A percentile compares a stretch with the other conserved stretches of the same genome.
Evolutionary conservation across 2,329 filamentous ascomycete species (phyloP).

Genomic region (Fusarium sp.): DNA sequence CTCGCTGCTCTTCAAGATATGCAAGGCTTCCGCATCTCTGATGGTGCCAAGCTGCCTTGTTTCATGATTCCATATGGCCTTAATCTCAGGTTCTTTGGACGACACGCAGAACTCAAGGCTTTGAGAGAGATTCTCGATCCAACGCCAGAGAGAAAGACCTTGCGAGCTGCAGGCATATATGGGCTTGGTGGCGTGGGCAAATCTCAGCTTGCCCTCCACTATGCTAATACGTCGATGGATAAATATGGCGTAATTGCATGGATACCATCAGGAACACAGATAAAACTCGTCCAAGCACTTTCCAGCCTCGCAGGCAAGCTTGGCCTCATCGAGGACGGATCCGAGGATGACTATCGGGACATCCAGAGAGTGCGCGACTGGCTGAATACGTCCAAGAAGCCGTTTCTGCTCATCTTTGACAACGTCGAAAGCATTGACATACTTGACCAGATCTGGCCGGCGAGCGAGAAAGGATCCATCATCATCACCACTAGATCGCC

Average conservation of each 20-base stretch:
- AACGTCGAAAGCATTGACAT: conserved; percentile 15
- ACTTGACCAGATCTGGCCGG: conserved; percentile 16
- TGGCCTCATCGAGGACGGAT: conserved; percentile 8
- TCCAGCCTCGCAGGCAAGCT: conserved; percentile 14
- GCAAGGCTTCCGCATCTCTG: background rate
- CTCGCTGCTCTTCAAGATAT: background rate
- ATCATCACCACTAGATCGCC: conserved; percentile 20
- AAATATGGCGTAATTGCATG: conserved; percentile 20
- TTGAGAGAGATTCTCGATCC: background rate
- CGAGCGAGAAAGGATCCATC: conserved; percentile 18
- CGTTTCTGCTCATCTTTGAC: conserved; percentile 21
- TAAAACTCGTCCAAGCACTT: conserved; percentile 20
- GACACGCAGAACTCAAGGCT: background rate
- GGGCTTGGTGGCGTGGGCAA: conserved; percentile 22
- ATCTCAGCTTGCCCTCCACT: conserved; percentile 20
- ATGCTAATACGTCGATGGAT: conserved; percentile 16
- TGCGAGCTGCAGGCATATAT: conserved; percentile 1
- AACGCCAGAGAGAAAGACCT: background rate
- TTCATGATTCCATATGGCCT: background rate
- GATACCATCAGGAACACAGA: conserved; percentile 17
- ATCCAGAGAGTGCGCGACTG: conserved; percentile 15
- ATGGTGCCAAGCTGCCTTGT: background rate
- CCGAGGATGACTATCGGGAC: conserved; percentile 1
- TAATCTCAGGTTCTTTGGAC: conserved; percentile 5
- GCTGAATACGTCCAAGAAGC: conserved; percentile 11